These are phyloP conservation scores for Apium graveolens DNA, from an alignment of 129 eudicot species.

Conservation along the genomic window DNA sequence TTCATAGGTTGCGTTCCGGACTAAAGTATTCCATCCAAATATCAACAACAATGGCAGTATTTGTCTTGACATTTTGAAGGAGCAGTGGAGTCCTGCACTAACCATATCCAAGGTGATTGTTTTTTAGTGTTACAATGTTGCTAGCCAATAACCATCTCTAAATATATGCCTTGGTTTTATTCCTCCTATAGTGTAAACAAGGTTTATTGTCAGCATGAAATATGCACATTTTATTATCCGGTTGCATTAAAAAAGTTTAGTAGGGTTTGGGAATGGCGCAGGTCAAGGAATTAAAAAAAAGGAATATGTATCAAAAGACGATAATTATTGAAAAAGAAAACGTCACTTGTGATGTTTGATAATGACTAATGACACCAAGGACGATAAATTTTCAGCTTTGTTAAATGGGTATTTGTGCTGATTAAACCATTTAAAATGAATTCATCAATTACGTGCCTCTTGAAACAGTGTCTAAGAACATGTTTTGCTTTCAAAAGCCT, in stretches of 20 bases:
- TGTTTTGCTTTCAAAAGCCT: neutral
- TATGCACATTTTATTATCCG: neutral
- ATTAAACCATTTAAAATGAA: neutral
- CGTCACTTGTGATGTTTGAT: neutral
- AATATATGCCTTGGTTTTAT: neutral
- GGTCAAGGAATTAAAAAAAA: too few species aligned
- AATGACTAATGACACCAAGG: neutral
- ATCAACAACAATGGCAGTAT: constrained; percentile 1
- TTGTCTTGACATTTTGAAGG: neutral
- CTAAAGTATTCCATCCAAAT: neutral
- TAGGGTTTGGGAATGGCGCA: too few species aligned
- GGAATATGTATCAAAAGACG: too few species aligned
- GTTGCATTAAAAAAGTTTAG: too few species aligned
- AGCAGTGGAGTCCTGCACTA: constrained; percentile 5
- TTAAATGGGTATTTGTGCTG: neutral
- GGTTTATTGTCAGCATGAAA: neutral
- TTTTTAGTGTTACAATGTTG: neutral
- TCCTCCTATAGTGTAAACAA: too few species aligned
- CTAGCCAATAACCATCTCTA: neutral
- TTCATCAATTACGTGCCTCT: neutral
- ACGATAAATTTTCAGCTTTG: neutral
- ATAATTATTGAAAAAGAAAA: too few species aligned
- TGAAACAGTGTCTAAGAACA: too few species aligned
- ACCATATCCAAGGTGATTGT: neutral
- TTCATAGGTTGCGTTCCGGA: neutral